A percentile compares a stretch with the other conserved stretches of the same genome.
These are phyloP conservation scores for Plenodomus lindquistii DNA, from an alignment of 2,329 filamentous ascomycete genomes.

Conservation along the genomic window DNA sequence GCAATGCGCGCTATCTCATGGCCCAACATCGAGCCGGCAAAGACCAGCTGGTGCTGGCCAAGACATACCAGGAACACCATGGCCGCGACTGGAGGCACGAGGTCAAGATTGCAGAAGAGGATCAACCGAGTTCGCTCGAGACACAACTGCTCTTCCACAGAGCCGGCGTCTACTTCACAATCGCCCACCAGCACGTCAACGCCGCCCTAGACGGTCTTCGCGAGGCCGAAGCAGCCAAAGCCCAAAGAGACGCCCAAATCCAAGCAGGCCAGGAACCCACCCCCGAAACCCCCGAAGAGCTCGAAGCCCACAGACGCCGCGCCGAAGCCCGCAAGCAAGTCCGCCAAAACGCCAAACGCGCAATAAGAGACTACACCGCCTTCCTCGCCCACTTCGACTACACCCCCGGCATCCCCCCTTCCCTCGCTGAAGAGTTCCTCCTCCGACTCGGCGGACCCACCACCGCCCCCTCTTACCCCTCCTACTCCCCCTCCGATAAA, in stretches of 20 bases:
- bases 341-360: slow-evolving; percentile 74
- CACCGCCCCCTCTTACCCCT: slow-evolving; percentile 14
- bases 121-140: slow-evolving; percentile 76
- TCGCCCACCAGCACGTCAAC: slow-evolving; percentile 69
- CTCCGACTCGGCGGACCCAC: slow-evolving; percentile 27
- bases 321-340: slow-evolving; percentile 69
- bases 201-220: slow-evolving; percentile 57
- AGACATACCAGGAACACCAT: slow-evolving; percentile 45
- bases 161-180: slow-evolving; percentile 70
- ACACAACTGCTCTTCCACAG: slow-evolving; percentile 77
- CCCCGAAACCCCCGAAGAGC: slow-evolving; percentile 50
- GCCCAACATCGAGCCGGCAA: slow-evolving; percentile 56
- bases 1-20: slow-evolving; percentile 57
- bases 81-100: slow-evolving; percentile 55
- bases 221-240: slow-evolving; percentile 43
- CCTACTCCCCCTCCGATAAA: slow-evolving; percentile 15
- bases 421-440: slow-evolving; percentile 60
- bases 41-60: slow-evolving; percentile 58
- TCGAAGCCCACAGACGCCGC: slow-evolving; percentile 52
- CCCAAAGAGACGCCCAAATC: slow-evolving; percentile 24
- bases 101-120: slow-evolving; percentile 59
- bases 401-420: slow-evolving; percentile 68
- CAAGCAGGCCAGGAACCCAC: slow-evolving; percentile 33
- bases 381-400: slow-evolving; percentile 79
- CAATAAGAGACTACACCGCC: slow-evolving; percentile 72